Evolutionary conservation across 2,329 filamentous ascomycete genomes (phyloP), one percentile per base, ranked within the genome.

Genomic region (Graphiopsis chlorocephala): DNA sequence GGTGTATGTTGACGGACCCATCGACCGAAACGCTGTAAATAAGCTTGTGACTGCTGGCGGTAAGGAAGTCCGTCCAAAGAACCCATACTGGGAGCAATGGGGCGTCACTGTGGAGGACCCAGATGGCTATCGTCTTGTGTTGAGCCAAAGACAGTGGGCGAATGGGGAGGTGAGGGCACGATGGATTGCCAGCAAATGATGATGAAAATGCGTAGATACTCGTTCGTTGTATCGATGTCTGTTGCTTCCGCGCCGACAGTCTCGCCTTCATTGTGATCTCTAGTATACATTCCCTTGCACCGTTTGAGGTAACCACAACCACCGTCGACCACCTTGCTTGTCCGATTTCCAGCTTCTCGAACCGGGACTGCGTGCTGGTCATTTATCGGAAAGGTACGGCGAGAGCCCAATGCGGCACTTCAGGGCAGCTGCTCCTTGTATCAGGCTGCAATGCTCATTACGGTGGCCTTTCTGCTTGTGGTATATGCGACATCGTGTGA

Each of bases 61-160:
- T 11, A 58, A 58, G 33, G 25, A 45, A 23, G 55, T 58, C 23
- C 14, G 8, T 7, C 23, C 55, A 4, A 58, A 28, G 35, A 58
- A 58, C 26, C 55, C 35, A n/a, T 58, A 58, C 31, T 58, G 55
- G 55, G 55, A 58, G 10, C 20, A 45, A 15, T 58, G 55, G 55
- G 55, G 55, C 26, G 55, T 58, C 33, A 58, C 55, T n/a, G 55
- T 58, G 33, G 55, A 58, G 38, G 55, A 58, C 29, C 33, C 55
- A 15, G 55, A 58, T 28, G 55, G 55, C 1, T 58, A 58, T 28
- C 55, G 55, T 8, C 17, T 58, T 42, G 55, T 58, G 23, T 42
- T 58, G 12, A 58, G 55, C 11, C 55, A 58, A 17, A 58, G 55
- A 12, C 20, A 25, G 17, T 58, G 55, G 55, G 23, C 4, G 23